Evolutionary conservation across 257 asterid genomes (phyloP).

Genomic region (Nicotiana paniculata): DNA sequence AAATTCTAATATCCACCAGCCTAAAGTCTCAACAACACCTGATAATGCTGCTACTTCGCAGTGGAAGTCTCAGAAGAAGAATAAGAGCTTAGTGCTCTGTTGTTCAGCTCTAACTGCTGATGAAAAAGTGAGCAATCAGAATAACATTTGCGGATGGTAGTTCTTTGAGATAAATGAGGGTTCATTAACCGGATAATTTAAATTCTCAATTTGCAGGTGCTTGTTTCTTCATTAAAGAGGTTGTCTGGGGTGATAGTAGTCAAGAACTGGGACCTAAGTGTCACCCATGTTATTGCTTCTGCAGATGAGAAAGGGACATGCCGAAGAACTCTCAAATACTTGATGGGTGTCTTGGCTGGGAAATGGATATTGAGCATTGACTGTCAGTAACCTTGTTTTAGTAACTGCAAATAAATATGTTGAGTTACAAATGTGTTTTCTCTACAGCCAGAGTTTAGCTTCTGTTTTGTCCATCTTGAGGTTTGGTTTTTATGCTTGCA

Average conservation of each 20-base stretch:
- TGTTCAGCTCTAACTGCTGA: conserved; percentile 61
- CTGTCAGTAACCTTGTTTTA: conserved; percentile 41
- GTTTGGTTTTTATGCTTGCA: conserved; percentile 16
- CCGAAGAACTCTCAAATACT: conserved; percentile 74
- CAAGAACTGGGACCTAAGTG: conserved; percentile 71
- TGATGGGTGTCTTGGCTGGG: conserved; percentile 92
- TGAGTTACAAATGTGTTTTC: not conserved
- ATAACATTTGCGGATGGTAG: not conserved
- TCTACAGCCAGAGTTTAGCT: not conserved
- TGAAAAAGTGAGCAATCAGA: conserved; percentile 56
- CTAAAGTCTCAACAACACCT: conserved; percentile 24
- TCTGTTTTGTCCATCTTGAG: not conserved
- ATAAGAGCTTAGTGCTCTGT: conserved; percentile 55
- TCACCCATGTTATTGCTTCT: conserved; percentile 85
- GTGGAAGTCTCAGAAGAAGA: conserved; percentile 45
- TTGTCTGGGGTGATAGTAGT: conserved; percentile 42
- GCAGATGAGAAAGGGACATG: conserved; percentile 76
- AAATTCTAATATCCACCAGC: conserved; percentile 21
- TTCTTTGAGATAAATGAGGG: not conserved
- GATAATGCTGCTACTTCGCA: conserved; percentile 19
- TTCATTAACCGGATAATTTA: not conserved
- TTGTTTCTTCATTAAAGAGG: conserved; percentile 41
- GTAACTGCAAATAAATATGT: not conserved
- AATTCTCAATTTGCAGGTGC: conserved; percentile 39
- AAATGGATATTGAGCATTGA: conserved; percentile 76